Evolutionary conservation across 2,329 filamentous ascomycete genomes (phyloP).

Genomic region (Aureobasidium sp.): DNA sequence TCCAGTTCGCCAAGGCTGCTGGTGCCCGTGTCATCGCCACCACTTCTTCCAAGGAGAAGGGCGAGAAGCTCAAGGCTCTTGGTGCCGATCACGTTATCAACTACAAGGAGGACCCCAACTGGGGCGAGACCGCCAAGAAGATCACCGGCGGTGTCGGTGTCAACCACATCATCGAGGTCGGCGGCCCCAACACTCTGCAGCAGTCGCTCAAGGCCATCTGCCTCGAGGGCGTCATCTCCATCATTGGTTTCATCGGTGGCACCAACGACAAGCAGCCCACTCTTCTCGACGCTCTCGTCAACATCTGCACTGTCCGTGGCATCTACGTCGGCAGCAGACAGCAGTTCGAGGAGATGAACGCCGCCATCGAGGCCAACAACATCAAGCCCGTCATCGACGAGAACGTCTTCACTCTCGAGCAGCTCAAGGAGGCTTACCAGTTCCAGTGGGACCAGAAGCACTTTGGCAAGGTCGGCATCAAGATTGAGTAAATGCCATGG

Average conservation of each 20-base stretch:
- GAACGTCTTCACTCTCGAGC: constrained; percentile 48
- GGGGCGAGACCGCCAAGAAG: constrained; percentile 48
- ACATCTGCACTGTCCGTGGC: constrained; percentile 51
- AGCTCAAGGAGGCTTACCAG: constrained; percentile 46
- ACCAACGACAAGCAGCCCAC: constrained; percentile 42
- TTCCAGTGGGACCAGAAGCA: constrained; percentile 43
- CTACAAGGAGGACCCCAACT: constrained; percentile 46
- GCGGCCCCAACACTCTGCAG: constrained; percentile 53
- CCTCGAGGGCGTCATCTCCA: constrained; percentile 48
- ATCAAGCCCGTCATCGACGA: constrained; percentile 54
- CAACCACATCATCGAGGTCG: constrained; percentile 60
- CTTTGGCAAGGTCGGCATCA: constrained; percentile 37
- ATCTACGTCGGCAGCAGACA: constrained; percentile 50
- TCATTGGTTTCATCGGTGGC: constrained; percentile 54
- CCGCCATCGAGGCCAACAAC: constrained; percentile 51
- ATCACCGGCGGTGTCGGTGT: constrained; percentile 51
- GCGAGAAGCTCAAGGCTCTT: constrained; percentile 42
- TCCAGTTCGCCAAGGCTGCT: constrained; percentile 51
- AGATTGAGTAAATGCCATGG: constrained; percentile 27
- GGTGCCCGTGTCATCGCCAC: constrained; percentile 54
- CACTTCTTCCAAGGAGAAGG: constrained; percentile 47
- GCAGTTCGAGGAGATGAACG: constrained; percentile 54
- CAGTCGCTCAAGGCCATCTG: constrained; percentile 39
- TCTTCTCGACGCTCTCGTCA: constrained; percentile 45
- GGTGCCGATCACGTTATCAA: constrained; percentile 53